Evolutionary conservation across 768 basidiomycete genomes (phyloP).

Genomic region (Mycena kentingensis): DNA sequence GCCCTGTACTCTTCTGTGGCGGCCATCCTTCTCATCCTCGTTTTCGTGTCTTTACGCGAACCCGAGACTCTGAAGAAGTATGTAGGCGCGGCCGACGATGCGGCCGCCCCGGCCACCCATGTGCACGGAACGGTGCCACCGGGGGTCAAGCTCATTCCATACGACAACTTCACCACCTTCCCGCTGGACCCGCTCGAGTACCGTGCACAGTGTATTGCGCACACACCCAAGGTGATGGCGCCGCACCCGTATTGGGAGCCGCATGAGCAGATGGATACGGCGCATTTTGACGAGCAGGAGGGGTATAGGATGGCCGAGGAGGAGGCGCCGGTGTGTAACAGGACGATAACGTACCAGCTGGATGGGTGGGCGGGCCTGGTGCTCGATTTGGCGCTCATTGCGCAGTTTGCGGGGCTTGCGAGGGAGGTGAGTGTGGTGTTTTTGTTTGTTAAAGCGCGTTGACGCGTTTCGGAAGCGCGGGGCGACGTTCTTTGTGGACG

Average conservation of each 20-base stretch:
- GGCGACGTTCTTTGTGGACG: constrained; percentile 68
- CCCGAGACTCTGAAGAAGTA: constrained; percentile 50
- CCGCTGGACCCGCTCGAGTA: constrained; percentile 62
- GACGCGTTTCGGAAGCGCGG: constrained; percentile 44
- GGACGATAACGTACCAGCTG: constrained; percentile 71
- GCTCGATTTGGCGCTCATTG: constrained; percentile 66
- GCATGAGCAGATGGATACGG: constrained; percentile 36
- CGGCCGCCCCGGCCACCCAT: constrained; percentile 2
- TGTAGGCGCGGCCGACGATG: constrained; percentile 36
- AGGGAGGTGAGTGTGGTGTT: constrained; percentile 50
- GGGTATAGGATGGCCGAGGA: constrained; percentile 24
- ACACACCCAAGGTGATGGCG: constrained; percentile 48
- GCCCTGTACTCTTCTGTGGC: constrained; percentile 47
- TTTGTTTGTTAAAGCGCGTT: background rate
- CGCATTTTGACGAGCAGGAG: constrained; percentile 31
- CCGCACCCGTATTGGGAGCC: constrained; percentile 57
- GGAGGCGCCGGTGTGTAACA: constrained; percentile 46
- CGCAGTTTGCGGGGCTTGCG: constrained; percentile 67
- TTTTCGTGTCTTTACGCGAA: constrained; percentile 50
- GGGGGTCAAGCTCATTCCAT: constrained; percentile 41
- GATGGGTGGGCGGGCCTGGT: constrained; percentile 67
- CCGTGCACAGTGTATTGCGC: constrained; percentile 54
- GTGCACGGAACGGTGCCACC: constrained; percentile 24
- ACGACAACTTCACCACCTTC: constrained; percentile 59
- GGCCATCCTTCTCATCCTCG: constrained; percentile 47